These are phyloP conservation scores for Penicillium sp. DNA, from an alignment of 2,329 filamentous ascomycete species.

Conservation along the genomic window DNA sequence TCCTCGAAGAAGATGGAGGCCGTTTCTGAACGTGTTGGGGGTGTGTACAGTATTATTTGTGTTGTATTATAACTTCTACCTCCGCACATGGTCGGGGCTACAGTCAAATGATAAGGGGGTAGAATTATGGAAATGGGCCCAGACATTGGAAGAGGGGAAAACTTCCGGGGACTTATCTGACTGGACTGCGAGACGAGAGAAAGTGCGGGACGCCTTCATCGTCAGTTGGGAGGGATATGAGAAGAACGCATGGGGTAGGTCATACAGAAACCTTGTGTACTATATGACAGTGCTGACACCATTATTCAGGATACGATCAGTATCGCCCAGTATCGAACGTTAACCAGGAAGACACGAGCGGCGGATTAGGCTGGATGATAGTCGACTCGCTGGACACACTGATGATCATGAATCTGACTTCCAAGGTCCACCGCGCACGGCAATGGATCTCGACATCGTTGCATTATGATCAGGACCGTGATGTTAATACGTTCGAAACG, in stretches of 20 bases:
- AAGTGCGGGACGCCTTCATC: conserved; percentile 84
- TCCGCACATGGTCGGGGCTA: conserved; percentile 16
- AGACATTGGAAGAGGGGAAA: conserved; percentile 49
- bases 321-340: conserved; percentile 80
- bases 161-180: conserved; percentile 51
- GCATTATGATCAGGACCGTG: conserved; percentile 86
- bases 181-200: conserved; percentile 75
- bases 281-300: neutral
- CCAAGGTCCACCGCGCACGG: conserved; percentile 76
- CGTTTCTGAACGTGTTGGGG: conserved; percentile 58
- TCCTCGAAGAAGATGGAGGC: conserved; percentile 62
- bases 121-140: conserved; percentile 58
- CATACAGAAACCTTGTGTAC: neutral
- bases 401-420: conserved; percentile 97
- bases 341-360: conserved; percentile 78
- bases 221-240: conserved; percentile 92
- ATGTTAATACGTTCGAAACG: conserved; percentile 97
- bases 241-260: conserved; percentile 88
- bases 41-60: conserved; percentile 58
- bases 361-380: conserved; percentile 96
- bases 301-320: conserved; percentile 60
- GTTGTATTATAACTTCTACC: conserved; percentile 59
- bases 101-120: conserved; percentile 39
- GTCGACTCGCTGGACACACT: conserved; percentile 93
- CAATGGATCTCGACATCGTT: conserved; percentile 83